These are phyloP conservation scores for Ceratocystis cacaofunesta DNA, from an alignment of 2,329 filamentous ascomycete genomes.

Conservation along the genomic window DNA sequence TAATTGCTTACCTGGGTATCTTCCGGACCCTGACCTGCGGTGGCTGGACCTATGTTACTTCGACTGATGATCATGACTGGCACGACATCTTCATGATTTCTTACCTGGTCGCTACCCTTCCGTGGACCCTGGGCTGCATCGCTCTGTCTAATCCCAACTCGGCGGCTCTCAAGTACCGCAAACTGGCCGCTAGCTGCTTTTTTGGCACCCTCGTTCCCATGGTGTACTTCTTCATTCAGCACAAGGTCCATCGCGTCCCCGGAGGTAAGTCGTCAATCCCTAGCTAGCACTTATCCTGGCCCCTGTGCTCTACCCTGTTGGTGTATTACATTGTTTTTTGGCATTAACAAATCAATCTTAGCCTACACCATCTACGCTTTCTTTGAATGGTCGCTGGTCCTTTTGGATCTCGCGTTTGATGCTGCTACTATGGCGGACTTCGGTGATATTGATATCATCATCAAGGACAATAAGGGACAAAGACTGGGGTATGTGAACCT, in stretches of 20 bases:
- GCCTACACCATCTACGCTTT: conserved; percentile 96
- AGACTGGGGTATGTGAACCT: conserved; percentile 97
- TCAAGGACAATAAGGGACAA: conserved; percentile 76
- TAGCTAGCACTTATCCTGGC: background rate
- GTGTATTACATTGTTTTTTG: conserved; percentile 8
- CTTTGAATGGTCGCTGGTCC: conserved; percentile 90
- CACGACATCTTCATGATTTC: conserved; percentile 99
- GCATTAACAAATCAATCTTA: conserved; percentile 26
- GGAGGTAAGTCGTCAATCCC: conserved; percentile 52
- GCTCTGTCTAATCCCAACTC: conserved; percentile 74
- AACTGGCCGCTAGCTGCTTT: conserved; percentile 67
- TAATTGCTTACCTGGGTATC: conserved; percentile 64
- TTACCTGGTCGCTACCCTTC: conserved; percentile 83
- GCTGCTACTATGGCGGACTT: conserved; percentile 90
- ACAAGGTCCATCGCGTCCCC: conserved; percentile 87
- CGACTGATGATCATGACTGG: conserved; percentile 96
- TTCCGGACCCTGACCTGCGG: conserved; percentile 88
- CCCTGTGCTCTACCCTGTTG: too few relatives aligned
- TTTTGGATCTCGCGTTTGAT: conserved; percentile 94
- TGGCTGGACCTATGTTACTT: conserved; percentile 97
- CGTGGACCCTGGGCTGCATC: conserved; percentile 88
- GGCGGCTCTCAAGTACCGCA: conserved; percentile 73
- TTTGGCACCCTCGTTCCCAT: conserved; percentile 82
- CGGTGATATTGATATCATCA: conserved; percentile 67
- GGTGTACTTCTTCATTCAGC: conserved; percentile 95